Conservation (phyloP, 164 flowering plant species). For the Aristolochia contorta region DNA sequence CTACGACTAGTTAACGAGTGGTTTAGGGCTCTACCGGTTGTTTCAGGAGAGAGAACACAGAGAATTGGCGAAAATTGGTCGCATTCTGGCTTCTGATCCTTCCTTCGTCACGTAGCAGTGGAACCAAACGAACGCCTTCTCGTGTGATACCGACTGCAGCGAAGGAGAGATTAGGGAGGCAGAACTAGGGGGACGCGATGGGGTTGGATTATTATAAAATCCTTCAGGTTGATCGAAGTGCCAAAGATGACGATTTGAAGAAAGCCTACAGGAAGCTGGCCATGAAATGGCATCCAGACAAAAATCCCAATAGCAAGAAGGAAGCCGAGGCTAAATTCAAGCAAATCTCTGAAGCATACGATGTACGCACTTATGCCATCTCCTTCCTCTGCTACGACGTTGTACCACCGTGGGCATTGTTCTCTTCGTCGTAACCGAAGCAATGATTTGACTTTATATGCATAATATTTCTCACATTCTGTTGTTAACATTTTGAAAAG, state of each 20-base stretch:
- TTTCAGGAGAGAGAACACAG: no score
- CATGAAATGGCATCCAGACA: constrained; percentile 96
- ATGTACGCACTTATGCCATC: constrained; percentile 27
- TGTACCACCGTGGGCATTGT: no score
- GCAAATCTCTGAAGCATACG: constrained; percentile 92
- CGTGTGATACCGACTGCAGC: background rate
- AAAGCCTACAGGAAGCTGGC: constrained; percentile 88
- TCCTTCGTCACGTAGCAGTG: no score
- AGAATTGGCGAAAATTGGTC: no score
- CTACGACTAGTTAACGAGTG: no score
- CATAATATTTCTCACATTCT: background rate
- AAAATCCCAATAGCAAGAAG: constrained; percentile 81
- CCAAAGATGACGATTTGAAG: constrained; percentile 85
- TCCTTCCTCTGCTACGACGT: background rate
- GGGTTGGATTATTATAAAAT: constrained; percentile 84
- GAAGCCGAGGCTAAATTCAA: constrained; percentile 95
- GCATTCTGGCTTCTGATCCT: no score
- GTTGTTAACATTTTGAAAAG: background rate
- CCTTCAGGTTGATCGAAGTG: constrained; percentile 58
- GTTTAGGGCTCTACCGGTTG: no score
- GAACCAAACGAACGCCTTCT: background rate
- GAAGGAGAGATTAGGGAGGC: constrained; percentile 1
- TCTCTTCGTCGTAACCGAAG: no score
- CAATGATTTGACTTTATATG: no score
- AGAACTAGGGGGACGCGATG: constrained; percentile 27